Evolutionary conservation across 495 filamentous ascomycete species (phyloP), one percentile per base, ranked within the genome.

Genomic region (Terfezia claveryi): DNA sequence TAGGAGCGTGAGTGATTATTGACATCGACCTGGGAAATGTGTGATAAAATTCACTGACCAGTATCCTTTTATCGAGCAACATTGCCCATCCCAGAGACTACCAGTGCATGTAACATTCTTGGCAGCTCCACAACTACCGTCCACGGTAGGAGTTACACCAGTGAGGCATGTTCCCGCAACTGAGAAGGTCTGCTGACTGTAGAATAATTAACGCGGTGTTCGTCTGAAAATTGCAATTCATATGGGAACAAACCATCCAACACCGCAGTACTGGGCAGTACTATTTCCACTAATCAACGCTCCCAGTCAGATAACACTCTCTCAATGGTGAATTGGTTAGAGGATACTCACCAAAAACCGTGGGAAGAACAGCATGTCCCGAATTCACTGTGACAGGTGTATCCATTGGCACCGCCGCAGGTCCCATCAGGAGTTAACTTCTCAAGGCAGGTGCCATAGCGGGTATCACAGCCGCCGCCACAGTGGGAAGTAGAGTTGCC

Each of bases 361-460:
- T 20, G 41, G 1, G 10, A 0, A 12, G 56, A 59, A 38, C 64
- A 66, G 32, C 64, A 66, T 9, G n/a, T 51, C n/a, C 64, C 64
- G 23, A 46, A 63, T 20, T 56, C 50, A 7, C 55, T 55, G 27
- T 16, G 37, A 32, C 62, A 65, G 1, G n/a, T 59, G 41, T 49
- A 56, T 14, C 44, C 27, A 41, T 51, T 52, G 1, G 6, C 38
- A 9, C 58, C 59, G 5, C 60, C 58, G 52, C 64, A 66, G 7
- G 53, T 51, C 5, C 63, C 58, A 53, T 61, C 60, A 8, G 62
- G n/a, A n/a, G 55, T 14, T 7, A 32, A 32, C 27, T 32, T 32
- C 1, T 32, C 2, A 32, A 32, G 2, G 7, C 27, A 32, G 7
- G 1, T 32, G 27, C 27, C 27, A 7, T 32, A 32, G 27, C 4